Base-by-base conservation (phyloP, 139 green algal species). In the Closterium sp. region DNA sequence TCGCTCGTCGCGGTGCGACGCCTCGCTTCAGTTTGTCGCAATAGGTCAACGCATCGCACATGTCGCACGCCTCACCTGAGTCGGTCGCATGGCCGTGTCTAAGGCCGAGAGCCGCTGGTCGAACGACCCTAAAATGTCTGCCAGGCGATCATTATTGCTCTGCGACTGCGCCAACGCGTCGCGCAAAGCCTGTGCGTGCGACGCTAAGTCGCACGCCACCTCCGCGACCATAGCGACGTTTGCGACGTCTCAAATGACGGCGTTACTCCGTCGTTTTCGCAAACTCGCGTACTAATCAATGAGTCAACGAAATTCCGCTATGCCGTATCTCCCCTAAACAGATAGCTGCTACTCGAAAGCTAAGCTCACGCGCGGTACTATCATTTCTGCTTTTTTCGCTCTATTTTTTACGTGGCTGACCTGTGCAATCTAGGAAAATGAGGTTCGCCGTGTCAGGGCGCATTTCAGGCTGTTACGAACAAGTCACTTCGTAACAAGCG, bases 21-120 rank as follows among this genome's bases (percentile, higher is more conserved):
- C 3, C 87, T 62, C 29, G 5, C 29, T 88, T 31, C 5, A 0
- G 0, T 62, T 31, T 88, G 85, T 62, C 62, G 87, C 87, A 90
- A 84, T 84, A 9, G 38, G 38, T 45, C 38, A 50, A 27, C 27
- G 62, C 19, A 13, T 79, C 62, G 62, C 62, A 22, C 19, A 24
- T 79, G 62, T 79, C 62, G 62, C 62, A 79, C 17, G 19, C 19
- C 30, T 86, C 31, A 94, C 92, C 88, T 93, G 88, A 0, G 89
- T 93, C 30, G 92, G 92, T 50, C 92, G 89, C 92, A 93, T 93
- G 4, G 79, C 88, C 21, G 89, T 31, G 24, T 94, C 92, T 31
- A 94, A 91, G 22, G 89, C 29, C 19, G 85, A 90, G 5, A 94
- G 89, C 22, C 89, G 89, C 86, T 91, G n/a, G 31, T 94, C 92